A percentile compares a stretch with the other conserved stretches of the same genome.
Conservation (phyloP, 176 grass and related monocot species). For the Typha latifolia region DNA sequence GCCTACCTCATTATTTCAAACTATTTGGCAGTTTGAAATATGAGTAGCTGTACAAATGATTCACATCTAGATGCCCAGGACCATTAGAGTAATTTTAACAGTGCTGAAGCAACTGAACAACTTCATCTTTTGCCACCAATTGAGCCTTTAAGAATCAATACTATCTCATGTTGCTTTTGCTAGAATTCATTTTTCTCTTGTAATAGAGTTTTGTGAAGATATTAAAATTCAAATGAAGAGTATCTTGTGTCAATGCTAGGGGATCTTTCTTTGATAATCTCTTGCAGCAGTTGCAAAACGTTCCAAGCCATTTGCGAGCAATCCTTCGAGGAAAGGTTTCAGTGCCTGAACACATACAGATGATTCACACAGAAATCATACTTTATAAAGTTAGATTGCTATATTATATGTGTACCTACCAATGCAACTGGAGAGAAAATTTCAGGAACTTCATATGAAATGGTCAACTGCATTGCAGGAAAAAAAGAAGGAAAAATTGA, state of each 20-base stretch:
- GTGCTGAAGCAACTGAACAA: no score
- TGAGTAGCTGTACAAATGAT: no score
- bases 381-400: background rate
- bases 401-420: conserved; percentile 25
- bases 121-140: no score
- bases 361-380: background rate
- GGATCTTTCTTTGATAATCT: conserved; percentile 50
- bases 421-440: conserved; percentile 74
- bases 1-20: no score
- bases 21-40: no score
- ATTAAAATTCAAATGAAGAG: background rate
- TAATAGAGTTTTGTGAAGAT: background rate
- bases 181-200: no score
- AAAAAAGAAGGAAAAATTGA: conserved; percentile 7
- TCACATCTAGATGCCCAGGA: no score
- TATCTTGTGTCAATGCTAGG: conserved; percentile 21
- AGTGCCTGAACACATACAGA: conserved; percentile 40
- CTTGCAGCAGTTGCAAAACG: conserved; percentile 48
- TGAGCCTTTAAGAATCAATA: no score
- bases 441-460: conserved; percentile 85
- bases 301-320: conserved; percentile 64
- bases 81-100: no score
- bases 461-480: conserved; percentile 54
- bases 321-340: conserved; percentile 81
- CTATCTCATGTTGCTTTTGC: no score